phyloP scores from a whole-genome alignment of 331 rosid species.

The Malus hybrid region DNA sequence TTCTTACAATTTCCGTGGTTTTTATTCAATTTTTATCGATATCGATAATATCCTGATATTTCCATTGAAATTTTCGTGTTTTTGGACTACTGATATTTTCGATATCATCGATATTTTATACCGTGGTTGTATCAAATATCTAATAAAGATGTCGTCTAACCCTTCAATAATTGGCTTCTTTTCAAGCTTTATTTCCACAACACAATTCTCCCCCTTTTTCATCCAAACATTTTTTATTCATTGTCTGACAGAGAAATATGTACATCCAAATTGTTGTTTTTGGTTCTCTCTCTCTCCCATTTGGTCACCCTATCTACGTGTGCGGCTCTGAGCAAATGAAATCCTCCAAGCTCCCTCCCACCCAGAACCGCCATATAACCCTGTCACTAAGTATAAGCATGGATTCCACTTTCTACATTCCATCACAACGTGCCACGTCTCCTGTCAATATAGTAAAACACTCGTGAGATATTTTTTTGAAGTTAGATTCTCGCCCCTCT shows the following conservation, averaged over 20 bases:
- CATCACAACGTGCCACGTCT: background rate
- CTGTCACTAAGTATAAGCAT: background rate
- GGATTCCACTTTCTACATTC: background rate
- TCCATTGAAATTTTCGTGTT: too few species aligned
- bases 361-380: background rate
- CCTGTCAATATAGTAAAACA: background rate
- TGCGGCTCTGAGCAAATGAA: background rate
- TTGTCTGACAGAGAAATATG: too few species aligned
- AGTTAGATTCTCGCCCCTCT: fast-evolving
- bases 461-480: too few species aligned
- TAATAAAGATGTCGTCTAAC: too few species aligned
- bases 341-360: background rate
- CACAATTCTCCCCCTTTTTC: too few species aligned
- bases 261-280: background rate
- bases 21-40: too few species aligned
- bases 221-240: too few species aligned
- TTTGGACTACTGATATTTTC: too few species aligned
- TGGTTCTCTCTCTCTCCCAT: background rate
- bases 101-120: too few species aligned
- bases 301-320: background rate
- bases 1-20: too few species aligned
- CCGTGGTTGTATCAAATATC: background rate
- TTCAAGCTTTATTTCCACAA: too few species aligned
- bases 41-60: too few species aligned
- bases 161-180: background rate